Conservation (phyloP, 2,329 filamentous ascomycete species). For the Coniochaeta sp. region DNA sequence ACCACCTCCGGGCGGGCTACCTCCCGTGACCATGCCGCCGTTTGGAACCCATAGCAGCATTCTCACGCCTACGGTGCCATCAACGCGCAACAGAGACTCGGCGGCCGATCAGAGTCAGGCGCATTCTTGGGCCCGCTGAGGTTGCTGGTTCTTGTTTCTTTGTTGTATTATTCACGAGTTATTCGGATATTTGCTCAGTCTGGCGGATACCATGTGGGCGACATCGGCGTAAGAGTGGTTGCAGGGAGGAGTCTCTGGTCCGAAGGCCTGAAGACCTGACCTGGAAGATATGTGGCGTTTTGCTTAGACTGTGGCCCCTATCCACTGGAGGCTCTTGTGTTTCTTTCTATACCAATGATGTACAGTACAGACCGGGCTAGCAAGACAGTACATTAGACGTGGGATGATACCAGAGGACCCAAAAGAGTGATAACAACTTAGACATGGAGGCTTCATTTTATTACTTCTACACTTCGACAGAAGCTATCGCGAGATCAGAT, state of each 20-base stretch:
- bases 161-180: not conserved
- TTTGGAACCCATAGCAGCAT: conserved; percentile 14
- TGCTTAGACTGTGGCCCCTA: too few relatives aligned
- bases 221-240: not conserved
- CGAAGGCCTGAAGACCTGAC: not conserved
- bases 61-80: conserved; percentile 13
- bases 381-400: too few relatives aligned
- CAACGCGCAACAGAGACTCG: conserved; percentile 14
- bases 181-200: too few relatives aligned
- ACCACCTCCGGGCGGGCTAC: conserved; percentile 15
- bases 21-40: conserved; percentile 21
- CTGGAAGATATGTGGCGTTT: too few relatives aligned
- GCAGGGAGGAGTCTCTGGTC: not conserved
- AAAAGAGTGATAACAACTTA: too few relatives aligned
- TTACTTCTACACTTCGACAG: not conserved
- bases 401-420: too few relatives aligned
- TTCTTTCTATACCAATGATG: too few relatives aligned
- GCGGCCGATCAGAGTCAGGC: not conserved
- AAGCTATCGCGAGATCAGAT: not conserved
- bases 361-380: too few relatives aligned
- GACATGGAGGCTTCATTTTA: not conserved
- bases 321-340: too few relatives aligned
- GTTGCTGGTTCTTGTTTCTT: not conserved
- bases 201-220: not conserved
- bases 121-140: not conserved